Evolutionary conservation across 2,329 filamentous ascomycete genomes (phyloP), one percentile per base, ranked within the genome.

Genomic region (Ambrosiella beaveri): DNA sequence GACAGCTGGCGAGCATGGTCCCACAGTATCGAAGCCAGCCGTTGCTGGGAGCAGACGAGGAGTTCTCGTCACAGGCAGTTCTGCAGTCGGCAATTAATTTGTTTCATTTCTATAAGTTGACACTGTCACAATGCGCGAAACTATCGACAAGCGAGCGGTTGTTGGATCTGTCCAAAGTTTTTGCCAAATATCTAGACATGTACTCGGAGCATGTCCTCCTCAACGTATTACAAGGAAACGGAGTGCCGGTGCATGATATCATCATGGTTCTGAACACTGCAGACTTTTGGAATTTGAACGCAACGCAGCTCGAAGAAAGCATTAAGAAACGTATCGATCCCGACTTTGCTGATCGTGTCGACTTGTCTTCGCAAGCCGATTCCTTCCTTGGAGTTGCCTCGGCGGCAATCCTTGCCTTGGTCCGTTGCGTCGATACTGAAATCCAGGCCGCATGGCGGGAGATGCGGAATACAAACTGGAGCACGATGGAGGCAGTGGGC

Each of bases 381-480:
- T 83, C 88, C 0, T 98, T 97, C 70, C 85, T 98, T 74, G 90
- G 90, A 2, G 91, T 98, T 41, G 93, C 91, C 1, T 91, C 87
- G 66, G 85, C 89, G 11, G 85, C 88, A 3, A 85, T 98, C 5
- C 77, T 93, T 54, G 80, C 86, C 0, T 75, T 98, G 51, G 90
- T 97, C 4, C 83, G 86, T 61, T 84, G 83, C 65, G 86, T 95
- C 3, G 90, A 95, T 67, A 69, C 83, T 0, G 85, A 85, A 56
- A 85, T 89, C 64, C 91, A 97, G 63, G 80, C 85, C 0, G 84
- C 85, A 13, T 98, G 91, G 93, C 81, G 90, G 59, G 93, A 97
- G 72, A 98, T 98, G 93, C 85, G 84, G 62, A 95, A 96, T 67
- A 95, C 86, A 0, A 86, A 90, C 54, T 98, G 93, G 93, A 86